Evolutionary conservation across 2,329 filamentous ascomycete genomes (phyloP), one percentile per base, ranked within the genome.

Genomic region (Fusarium lateritium): DNA sequence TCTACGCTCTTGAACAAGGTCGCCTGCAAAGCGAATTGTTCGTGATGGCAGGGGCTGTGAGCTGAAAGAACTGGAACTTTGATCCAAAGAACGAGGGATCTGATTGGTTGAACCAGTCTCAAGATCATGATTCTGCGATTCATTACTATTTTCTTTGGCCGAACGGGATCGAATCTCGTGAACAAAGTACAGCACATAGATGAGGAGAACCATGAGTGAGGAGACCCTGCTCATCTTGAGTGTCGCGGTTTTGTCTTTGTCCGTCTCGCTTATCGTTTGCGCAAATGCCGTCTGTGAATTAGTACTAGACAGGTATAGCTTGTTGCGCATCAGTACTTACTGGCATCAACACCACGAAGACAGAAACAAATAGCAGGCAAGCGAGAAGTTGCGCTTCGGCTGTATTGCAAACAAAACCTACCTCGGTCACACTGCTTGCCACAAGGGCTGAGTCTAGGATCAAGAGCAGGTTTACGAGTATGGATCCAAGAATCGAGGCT

Each of bases 371-470:
- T 1, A 80, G 71, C 2, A 81, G 72, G n/a, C 75, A 77, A 3
- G 76, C 76, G 3, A 81, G 65, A 4, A 80, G 73, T 43, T 79
- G 76, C 1, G 78, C 74, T 31, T 77, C 78, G 2, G 72, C 68
- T 4, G 66, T 64, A 47, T 76, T 75, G 62, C 73, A 74, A 11
- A 80, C 78, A 72, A 92, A 89, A 77, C 93, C 90, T 72, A 88
- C 85, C 76, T 87, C 91, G 50, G 88, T 86, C 26, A 93, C 82
- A 56, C 90, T 90, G 69, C 91, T 91, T 13, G 91, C 81, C 2
- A 93, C 78, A 70, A 94, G 92, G 36, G 89, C 89, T 86, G 93
- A 93, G 68, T 92, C 92, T 47, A 94, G 82, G 70, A 93, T 93
- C 46, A 93, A 83, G 6, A 94, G 82, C 46, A 94, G 77, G 72